Evolutionary conservation across 495 filamentous ascomycete genomes (phyloP), one percentile per base, ranked within the genome.

Genomic region (Penicillium goetzii): DNA sequence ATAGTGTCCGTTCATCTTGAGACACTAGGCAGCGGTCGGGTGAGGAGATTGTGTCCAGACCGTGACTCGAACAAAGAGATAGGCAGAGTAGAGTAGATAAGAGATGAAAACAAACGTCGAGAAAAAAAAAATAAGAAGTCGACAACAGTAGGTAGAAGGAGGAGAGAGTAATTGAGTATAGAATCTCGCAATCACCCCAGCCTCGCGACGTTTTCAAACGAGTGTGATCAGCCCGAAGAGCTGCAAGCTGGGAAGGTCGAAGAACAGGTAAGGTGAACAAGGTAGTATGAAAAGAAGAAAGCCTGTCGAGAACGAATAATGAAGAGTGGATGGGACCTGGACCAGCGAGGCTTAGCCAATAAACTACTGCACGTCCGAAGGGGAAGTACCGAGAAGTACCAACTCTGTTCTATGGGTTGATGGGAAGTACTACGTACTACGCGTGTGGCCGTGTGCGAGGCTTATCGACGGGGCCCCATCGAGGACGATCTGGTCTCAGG

Each of bases 1-100:
- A n/a, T 69, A 51, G 45, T 69, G 28, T 25, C 69, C 65, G 57
- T 58, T 68, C 68, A 71, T 71, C 9, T 21, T 68, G 63, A 57
- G 32, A 55, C 47, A 26, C 47, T n/a, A 51, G 47, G 47, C 47
- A 51, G 41, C 19, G 19, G 23, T 30, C 47, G 47, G 4, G 26
- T 28, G 47, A 51, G 11, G 15, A 19, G 30, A 54, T 15, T 21
- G 51, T 11, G 51, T 54, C 30, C 32, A 14, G 12, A 25, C 47
- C 12, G 47, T 5, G 47, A 30, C n/a, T 28, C 25, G 60, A 32
- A 52, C 49, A 49, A 38, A 34, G 41, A n/a, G 30, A 28, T 32
- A 53, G 36, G 25, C n/a, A n/a, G n/a, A n/a, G 21, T 2, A 59
- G 40, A 36, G 30, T 15, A 59, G 41, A 45, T 28, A 28, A 45